Conservation (phyloP, 345 rosid genomes). For the Eucalyptus grandis region DNA sequence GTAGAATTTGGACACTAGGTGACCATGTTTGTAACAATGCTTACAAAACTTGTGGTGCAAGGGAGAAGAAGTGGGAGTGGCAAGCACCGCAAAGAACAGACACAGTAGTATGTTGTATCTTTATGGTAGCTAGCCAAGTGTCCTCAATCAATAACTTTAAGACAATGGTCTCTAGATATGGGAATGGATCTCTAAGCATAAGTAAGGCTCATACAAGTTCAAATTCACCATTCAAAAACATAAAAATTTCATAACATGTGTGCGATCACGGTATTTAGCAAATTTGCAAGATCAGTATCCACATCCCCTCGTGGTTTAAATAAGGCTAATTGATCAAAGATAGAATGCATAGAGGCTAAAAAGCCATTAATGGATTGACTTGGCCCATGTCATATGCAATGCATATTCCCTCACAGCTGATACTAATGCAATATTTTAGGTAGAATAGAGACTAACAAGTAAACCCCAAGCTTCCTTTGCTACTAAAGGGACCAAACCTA, state of each 20-base stretch:
- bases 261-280: background rate
- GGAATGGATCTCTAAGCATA: background rate
- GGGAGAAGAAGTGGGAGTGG: background rate
- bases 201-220: background rate
- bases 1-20: background rate
- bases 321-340: background rate
- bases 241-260: background rate
- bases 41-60: background rate
- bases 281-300: background rate
- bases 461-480: background rate
- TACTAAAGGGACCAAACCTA: background rate
- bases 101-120: background rate
- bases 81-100: background rate
- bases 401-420: background rate
- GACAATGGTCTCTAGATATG: background rate
- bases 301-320: background rate
- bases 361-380: background rate
- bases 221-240: background rate
- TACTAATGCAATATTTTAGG: background rate
- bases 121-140: background rate
- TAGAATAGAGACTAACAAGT: background rate
- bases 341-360: background rate
- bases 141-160: background rate
- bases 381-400: background rate
- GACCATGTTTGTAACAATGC: background rate